Base-by-base conservation (phyloP, 169 alveolate species). In the Cryptosporidium felis region DNA sequence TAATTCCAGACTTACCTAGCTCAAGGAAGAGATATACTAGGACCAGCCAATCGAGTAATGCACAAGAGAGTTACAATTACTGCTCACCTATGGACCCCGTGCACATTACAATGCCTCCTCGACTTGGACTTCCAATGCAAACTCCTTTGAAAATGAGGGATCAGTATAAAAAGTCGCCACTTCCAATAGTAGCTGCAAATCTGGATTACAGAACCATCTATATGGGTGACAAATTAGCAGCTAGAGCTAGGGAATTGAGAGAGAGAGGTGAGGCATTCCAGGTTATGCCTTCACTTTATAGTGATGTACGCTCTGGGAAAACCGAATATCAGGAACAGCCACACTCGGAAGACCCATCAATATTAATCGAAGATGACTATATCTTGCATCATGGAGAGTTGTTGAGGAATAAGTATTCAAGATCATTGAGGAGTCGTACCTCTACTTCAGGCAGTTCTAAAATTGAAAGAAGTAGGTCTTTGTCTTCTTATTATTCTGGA, bases 41-140 rank as follows among this genome's bases (percentile, higher is more conserved):
- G 30, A 44, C 51, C 51, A 0, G 51, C n/a, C 36, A 47, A 38
- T 74, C 0, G 16, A 32, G 16, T 36, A 41, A 47, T 32, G 12
- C 14, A 23, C 14, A n/a, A 5, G 74, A 41, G 16, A 12, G 34
- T n/a, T 63, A n/a, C 6, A 45, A 42, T 63, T 44, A 44, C 23
- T 23, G 32, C 56, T 5, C 4, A 6, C 14, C 36, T 5, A 6
- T 41, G 6, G 85, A 74, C 21, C 18, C 85, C 1, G 85, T 74
- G 9, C 74, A 74, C 34, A 74, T 74, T 51, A 74, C 66, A 16
- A 74, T 74, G 85, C 85, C 85, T 3, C 85, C 85, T 4, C 51
- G 85, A 18, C 67, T 74, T 26, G 85, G 85, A 14, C 34, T 74
- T 5, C 85, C 85, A 0, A 53, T 67, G 2, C 85, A 74, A 53